Evolutionary conservation across 2,329 filamentous ascomycete genomes (phyloP).

Genomic region (Diaporthe batatas): DNA sequence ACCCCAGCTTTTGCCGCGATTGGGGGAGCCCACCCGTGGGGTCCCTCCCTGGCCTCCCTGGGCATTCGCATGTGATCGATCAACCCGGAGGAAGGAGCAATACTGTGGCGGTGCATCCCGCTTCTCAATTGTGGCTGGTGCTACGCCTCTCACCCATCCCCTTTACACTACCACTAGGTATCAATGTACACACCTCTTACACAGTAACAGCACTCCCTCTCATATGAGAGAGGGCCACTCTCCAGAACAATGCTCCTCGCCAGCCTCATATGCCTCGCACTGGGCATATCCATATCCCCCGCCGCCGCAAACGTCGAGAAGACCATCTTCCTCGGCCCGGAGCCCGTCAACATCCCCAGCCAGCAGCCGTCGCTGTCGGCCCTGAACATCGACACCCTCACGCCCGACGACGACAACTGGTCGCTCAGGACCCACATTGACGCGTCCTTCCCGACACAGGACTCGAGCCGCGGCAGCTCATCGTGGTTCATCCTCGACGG

Average conservation of each 20-base stretch:
- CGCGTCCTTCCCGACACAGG: slow-evolving; percentile 74
- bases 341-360: slow-evolving; percentile 66
- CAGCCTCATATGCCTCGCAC: slow-evolving; percentile 39
- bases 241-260: background rate
- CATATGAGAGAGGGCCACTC: background rate
- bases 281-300: slow-evolving; percentile 33
- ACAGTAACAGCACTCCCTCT: too few species aligned
- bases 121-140: slow-evolving; percentile 9
- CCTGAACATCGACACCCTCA: slow-evolving; percentile 75
- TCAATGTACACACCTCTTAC: too few species aligned
- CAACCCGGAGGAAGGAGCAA: too few species aligned
- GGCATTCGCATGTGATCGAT: slow-evolving; percentile 30
- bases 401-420: slow-evolving; percentile 60
- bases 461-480: slow-evolving; percentile 67
- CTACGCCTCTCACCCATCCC: background rate
- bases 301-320: slow-evolving; percentile 87
- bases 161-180: background rate
- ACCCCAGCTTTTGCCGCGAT: slow-evolving; percentile 33
- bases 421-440: slow-evolving; percentile 74
- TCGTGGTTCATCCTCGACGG: slow-evolving; percentile 85
- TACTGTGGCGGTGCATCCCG: slow-evolving; percentile 10
- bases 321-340: slow-evolving; percentile 84
- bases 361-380: slow-evolving; percentile 68
- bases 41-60: slow-evolving; percentile 9
- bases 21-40: slow-evolving; percentile 22